Conservation (phyloP, 2,329 filamentous ascomycete species). For the Exophiala dermatitidis region DNA sequence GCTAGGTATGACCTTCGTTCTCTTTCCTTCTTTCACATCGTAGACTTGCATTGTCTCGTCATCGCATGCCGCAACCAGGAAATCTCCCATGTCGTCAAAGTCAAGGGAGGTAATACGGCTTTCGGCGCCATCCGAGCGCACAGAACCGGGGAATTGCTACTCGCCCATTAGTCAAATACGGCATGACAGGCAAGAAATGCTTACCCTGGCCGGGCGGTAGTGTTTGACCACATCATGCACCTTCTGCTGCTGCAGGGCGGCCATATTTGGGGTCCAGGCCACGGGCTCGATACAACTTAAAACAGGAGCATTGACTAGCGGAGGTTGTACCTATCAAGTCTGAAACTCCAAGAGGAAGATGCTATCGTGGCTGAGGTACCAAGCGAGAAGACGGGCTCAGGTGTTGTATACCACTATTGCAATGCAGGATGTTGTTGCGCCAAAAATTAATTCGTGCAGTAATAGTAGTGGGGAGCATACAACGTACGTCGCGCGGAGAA, state of each 20-base stretch:
- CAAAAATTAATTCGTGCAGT: not conserved
- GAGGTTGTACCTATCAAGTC: not conserved
- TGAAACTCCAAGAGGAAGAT: not conserved
- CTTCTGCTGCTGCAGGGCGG: slow-evolving; percentile 44
- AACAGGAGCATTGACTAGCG: not conserved
- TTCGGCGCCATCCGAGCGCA: slow-evolving; percentile 31
- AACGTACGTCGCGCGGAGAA: not conserved
- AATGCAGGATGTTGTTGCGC: not conserved
- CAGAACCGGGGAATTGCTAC: slow-evolving; percentile 49
- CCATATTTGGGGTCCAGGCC: slow-evolving; percentile 10
- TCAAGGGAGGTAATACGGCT: slow-evolving; percentile 80
- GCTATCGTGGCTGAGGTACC: not conserved
- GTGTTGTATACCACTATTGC: not conserved
- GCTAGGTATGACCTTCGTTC: slow-evolving; percentile 81
- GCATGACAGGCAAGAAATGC: not conserved
- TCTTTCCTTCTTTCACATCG: slow-evolving; percentile 82
- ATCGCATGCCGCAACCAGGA: slow-evolving; percentile 81
- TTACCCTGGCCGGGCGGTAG: slow-evolving; percentile 73
- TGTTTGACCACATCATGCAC: slow-evolving; percentile 69
- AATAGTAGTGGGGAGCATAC: no score
- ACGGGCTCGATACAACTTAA: not conserved
- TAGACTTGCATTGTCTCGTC: slow-evolving; percentile 96
- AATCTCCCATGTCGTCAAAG: slow-evolving; percentile 91
- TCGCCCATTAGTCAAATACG: not conserved
- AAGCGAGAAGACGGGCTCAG: not conserved